Percentiles rank a stretch among this genome's conserved stretches.
Conservation (phyloP, 495 filamentous ascomycete genomes). For the Annulohypoxylon moriforme region DNA sequence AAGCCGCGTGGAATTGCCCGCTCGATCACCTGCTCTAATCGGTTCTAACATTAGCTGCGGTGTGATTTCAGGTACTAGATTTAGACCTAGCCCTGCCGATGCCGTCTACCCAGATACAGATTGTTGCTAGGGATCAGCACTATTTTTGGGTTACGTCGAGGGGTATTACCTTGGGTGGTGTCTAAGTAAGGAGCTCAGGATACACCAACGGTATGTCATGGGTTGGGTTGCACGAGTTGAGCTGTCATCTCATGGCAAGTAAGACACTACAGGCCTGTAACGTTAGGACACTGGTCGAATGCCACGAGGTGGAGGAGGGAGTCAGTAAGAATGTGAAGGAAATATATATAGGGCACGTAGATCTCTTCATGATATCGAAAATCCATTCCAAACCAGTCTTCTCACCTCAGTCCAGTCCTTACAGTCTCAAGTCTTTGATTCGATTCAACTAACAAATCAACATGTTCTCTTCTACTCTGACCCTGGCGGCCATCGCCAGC, state of each 20-base stretch:
- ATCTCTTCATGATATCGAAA: conserved; percentile 16
- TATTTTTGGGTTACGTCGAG: conserved; percentile 30
- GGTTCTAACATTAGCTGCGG: conserved; percentile 13
- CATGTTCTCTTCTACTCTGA: conserved; percentile 42
- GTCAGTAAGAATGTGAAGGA: conserved; percentile 17
- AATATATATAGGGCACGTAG: conserved; percentile 26
- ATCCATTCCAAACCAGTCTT: conserved; percentile 16
- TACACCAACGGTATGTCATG: conserved; percentile 32
- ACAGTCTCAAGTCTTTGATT: conserved; percentile 24
- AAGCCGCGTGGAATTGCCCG: conserved; percentile 26
- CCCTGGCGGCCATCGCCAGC: conserved; percentile 46
- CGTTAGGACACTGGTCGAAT: conserved; percentile 26
- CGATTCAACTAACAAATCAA: conserved; percentile 6
- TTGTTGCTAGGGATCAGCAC: conserved; percentile 1
- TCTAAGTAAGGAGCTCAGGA: conserved; percentile 28
- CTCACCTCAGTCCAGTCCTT: conserved; percentile 7
- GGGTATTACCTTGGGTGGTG: conserved; percentile 6
- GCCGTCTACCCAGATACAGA: conserved; percentile 3
- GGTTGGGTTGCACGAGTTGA: conserved; percentile 40
- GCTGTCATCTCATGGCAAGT: conserved; percentile 41
- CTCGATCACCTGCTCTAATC: conserved; percentile 39
- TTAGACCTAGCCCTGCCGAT: conserved; percentile 16
- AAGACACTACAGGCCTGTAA: conserved; percentile 21
- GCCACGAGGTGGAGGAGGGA: background rate
- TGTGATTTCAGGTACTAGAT: conserved; percentile 23